Evolutionary conservation across 2,329 filamentous ascomycete species (phyloP).

Genomic region (Penicillium sp.): DNA sequence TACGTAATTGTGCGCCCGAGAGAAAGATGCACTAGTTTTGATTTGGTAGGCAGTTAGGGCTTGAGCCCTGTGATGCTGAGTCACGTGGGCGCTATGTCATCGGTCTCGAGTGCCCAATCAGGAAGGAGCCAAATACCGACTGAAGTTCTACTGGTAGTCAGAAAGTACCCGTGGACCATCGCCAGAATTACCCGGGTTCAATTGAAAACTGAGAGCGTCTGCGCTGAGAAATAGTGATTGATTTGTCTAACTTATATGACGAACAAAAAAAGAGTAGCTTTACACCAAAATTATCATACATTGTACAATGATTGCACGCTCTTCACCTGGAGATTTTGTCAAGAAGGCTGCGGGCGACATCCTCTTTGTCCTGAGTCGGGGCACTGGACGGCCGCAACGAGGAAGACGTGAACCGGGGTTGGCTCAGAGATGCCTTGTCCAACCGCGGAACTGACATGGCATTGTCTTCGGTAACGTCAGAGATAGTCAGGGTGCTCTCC

Average conservation of each 20-base stretch:
- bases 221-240: slow-evolving; percentile 6
- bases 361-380: slow-evolving; percentile 25
- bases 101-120: too few species aligned
- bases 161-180: too few species aligned
- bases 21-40: slow-evolving; percentile 15
- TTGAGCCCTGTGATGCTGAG: too few species aligned
- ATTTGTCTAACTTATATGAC: slow-evolving; percentile 27
- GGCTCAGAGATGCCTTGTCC: slow-evolving; percentile 24
- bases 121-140: too few species aligned
- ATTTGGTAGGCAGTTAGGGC: too few species aligned
- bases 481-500: slow-evolving; percentile 28
- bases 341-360: slow-evolving; percentile 35
- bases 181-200: too few species aligned
- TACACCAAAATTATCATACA: slow-evolving; percentile 32
- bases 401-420: slow-evolving; percentile 18
- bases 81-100: too few species aligned
- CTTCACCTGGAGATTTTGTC: slow-evolving; percentile 26
- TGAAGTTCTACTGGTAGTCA: too few species aligned
- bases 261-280: slow-evolving; percentile 29
- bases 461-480: slow-evolving; percentile 26
- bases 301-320: slow-evolving; percentile 32
- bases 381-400: slow-evolving; percentile 3
- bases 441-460: slow-evolving; percentile 32
- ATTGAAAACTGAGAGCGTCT: not conserved
- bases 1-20: too few species aligned